Conservation (phyloP, 1,284 basidiomycete species). For the Fomes fomentarius region DNA sequence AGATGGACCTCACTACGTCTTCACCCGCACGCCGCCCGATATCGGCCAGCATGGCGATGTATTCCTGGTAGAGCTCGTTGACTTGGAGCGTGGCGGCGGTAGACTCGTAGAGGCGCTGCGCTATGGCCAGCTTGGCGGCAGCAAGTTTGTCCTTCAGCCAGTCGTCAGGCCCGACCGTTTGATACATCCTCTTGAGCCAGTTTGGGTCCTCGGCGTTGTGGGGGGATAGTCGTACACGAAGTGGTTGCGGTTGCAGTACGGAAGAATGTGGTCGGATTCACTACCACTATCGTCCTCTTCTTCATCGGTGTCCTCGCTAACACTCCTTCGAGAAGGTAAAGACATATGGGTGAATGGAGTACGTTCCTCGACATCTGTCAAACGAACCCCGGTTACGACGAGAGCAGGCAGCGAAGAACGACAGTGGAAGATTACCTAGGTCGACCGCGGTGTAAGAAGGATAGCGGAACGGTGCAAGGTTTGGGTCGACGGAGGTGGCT, state of each 20-base stretch:
- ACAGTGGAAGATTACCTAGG: neutral
- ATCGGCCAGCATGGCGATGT: neutral
- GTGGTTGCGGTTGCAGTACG: neutral
- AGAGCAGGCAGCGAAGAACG: neutral
- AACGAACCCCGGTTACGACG: neutral
- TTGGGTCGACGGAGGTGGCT: neutral
- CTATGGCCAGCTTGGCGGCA: neutral
- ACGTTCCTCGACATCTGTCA: neutral
- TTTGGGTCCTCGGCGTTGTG: neutral
- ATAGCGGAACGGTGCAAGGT: constrained; percentile 4
- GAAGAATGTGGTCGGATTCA: neutral
- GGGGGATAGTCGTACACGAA: constrained; percentile 13
- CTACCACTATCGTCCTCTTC: neutral
- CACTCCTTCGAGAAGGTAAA: too few relatives aligned
- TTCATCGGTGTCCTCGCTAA: neutral
- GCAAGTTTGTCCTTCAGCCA: neutral
- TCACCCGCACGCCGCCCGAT: neutral
- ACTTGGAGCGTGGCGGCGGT: constrained; percentile 8
- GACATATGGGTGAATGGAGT: neutral
- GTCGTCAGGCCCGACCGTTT: neutral
- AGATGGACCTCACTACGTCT: neutral
- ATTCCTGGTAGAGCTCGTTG: neutral
- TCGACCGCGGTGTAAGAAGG: neutral
- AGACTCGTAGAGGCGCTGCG: neutral
- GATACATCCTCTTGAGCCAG: constrained; percentile 13